A percentile compares a stretch with the other conserved stretches of the same genome.
These are phyloP conservation scores for Fusarium udum DNA, from an alignment of 2,329 filamentous ascomycete species.

Conservation along the genomic window DNA sequence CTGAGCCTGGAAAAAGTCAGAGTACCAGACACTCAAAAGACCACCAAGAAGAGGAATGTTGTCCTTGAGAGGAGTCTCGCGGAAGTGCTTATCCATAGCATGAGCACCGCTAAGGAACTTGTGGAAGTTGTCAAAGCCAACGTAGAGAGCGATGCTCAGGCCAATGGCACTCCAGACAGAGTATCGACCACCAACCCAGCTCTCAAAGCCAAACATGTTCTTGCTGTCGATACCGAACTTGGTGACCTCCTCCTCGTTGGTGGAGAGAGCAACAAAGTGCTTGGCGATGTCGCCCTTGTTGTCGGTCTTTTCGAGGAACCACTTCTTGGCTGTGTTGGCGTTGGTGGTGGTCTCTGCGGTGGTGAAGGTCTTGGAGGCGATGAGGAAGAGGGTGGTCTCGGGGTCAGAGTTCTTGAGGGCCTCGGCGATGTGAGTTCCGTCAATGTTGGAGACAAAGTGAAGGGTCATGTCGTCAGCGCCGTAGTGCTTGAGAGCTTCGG, in stretches of 20 bases:
- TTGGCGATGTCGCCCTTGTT: conserved; percentile 91
- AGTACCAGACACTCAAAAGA: conserved; percentile 97
- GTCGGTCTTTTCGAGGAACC: conserved; percentile 87
- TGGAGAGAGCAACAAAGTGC: conserved; percentile 98
- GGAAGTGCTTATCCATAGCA: conserved; percentile 99
- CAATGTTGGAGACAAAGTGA: conserved; percentile 99
- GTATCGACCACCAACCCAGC: conserved; percentile 98
- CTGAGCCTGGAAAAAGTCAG: conserved; percentile 97
- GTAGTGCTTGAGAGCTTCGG: conserved; percentile 96
- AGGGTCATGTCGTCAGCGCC: conserved; percentile 85
- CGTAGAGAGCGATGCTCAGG: conserved; percentile 90
- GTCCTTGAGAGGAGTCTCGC: conserved; percentile 85
- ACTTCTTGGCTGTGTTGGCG: conserved; percentile 94
- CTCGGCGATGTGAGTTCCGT: conserved; percentile 97
- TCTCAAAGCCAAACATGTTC: conserved; percentile 99
- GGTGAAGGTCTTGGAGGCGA: conserved; percentile 99
- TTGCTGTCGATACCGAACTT: conserved; percentile 99
- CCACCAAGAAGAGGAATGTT: conserved; percentile 95
- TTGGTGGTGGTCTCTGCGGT: conserved; percentile 98
- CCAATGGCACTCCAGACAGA: conserved; percentile 99
- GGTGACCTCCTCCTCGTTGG: conserved; percentile 92
- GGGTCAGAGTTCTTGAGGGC: conserved; percentile 88
- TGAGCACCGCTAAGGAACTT: conserved; percentile 94
- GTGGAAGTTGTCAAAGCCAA: conserved; percentile 97
- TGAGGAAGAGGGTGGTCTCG: conserved; percentile 97